phyloP scores from a whole-genome alignment of 1,139 yeast genomes.

The Kodamaea sp. region DNA sequence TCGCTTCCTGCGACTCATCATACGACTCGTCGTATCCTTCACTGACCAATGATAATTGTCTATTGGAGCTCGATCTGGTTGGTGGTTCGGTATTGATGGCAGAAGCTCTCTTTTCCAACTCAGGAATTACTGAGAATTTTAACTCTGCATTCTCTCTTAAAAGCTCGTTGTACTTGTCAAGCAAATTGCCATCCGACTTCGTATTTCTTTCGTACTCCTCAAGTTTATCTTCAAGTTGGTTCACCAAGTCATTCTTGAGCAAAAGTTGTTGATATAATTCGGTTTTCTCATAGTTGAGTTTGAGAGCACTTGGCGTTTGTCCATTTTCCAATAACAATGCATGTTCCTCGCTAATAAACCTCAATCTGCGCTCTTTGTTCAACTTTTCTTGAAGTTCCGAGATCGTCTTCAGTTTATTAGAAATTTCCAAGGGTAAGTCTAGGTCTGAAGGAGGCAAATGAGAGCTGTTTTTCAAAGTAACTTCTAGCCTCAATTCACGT shows the following conservation, averaged over 20 bases:
- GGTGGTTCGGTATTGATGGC: conserved; percentile 13
- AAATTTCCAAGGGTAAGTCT: conserved; percentile 27
- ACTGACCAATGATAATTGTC: conserved; percentile 23
- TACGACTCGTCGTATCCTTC: conserved; percentile 14
- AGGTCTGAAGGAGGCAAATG: conserved; percentile 1
- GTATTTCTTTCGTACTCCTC: conserved; percentile 29
- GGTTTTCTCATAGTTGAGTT: conserved; percentile 58
- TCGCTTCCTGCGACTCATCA: conserved; percentile 31
- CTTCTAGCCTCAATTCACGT: conserved; percentile 62
- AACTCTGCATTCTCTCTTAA: conserved; percentile 46
- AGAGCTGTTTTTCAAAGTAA: conserved; percentile 30
- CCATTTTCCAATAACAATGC: conserved; percentile 58
- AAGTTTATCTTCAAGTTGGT: conserved; percentile 45
- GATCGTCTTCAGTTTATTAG: conserved; percentile 45
- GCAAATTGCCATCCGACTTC: conserved; percentile 24
- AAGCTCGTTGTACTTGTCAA: conserved; percentile 41
- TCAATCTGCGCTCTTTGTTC: conserved; percentile 61
- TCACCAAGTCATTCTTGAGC: conserved; percentile 48
- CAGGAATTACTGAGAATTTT: conserved; percentile 43
- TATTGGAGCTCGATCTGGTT: conserved; percentile 12
- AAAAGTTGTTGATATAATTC: conserved; percentile 49
- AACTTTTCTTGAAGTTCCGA: conserved; percentile 57
- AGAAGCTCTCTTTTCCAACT: conserved; percentile 32
- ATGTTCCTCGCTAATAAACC: conserved; percentile 73
- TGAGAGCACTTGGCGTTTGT: conserved; percentile 53